Evolutionary conservation across 352 stramenopile species (phyloP).

Genomic region (Phytopythium boreale): DNA sequence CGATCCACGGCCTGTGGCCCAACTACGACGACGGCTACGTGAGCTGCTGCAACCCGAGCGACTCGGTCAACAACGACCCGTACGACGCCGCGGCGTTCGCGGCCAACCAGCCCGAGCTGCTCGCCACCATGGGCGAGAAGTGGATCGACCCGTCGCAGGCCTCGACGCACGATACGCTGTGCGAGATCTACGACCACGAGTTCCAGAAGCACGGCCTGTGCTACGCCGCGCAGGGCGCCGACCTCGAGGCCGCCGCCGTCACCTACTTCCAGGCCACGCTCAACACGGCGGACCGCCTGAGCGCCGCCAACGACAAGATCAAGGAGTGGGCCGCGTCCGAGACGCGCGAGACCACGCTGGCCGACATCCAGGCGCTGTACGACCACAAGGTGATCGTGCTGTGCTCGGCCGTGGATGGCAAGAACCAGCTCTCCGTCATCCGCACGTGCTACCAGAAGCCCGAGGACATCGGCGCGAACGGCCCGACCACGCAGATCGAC

Average conservation of each 20-base stretch:
- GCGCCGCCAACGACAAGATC: conserved; percentile 43
- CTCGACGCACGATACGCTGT: conserved; percentile 56
- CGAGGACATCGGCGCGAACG: conserved; percentile 10
- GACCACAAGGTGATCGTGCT: conserved; percentile 60
- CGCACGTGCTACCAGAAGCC: conserved; percentile 66
- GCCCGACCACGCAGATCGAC: conserved; percentile 47
- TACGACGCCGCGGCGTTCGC: conserved; percentile 49
- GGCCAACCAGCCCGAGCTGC: conserved; percentile 36
- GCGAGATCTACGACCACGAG: conserved; percentile 83
- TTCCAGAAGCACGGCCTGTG: conserved; percentile 84
- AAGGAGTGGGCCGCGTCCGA: conserved; percentile 43
- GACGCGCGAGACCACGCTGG: conserved; percentile 30
- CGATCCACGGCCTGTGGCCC: conserved; percentile 75
- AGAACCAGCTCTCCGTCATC: conserved; percentile 66
- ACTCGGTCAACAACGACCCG: conserved; percentile 51
- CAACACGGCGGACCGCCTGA: conserved; percentile 38
- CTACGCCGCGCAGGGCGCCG: conserved; percentile 49
- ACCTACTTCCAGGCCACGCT: conserved; percentile 68
- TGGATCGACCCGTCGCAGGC: conserved; percentile 65
- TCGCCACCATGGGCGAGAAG: conserved; percentile 50
- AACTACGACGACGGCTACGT: conserved; percentile 78
- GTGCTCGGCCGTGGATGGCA: conserved; percentile 49
- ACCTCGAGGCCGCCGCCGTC: conserved; percentile 47
- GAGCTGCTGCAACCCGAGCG: conserved; percentile 65
- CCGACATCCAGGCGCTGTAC: conserved; percentile 47